Base-by-base conservation (phyloP, 139 green algal species). In the Chlamydomonas applanata region DNA sequence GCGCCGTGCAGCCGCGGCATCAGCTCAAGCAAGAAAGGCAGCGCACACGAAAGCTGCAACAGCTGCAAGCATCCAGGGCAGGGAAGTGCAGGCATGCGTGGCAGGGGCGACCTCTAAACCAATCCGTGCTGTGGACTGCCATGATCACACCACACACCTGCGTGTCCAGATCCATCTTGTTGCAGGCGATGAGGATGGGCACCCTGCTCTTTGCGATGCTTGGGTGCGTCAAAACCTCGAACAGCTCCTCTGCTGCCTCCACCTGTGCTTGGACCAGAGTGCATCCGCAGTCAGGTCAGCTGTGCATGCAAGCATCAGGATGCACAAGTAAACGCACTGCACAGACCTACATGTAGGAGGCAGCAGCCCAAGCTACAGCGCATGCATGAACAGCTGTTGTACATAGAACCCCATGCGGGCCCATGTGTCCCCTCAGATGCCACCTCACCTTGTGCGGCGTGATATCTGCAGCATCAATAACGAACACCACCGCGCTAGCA, bases 101-200 rank as follows among this genome's bases (percentile, higher is more conserved):
- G n/a, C n/a, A n/a, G n/a, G n/a, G n/a, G n/a, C n/a, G n/a, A n/a
- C n/a, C n/a, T n/a, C n/a, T n/a, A n/a, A n/a, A n/a, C n/a, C n/a
- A n/a, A n/a, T n/a, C n/a, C n/a, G n/a, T n/a, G n/a, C n/a, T n/a
- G n/a, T n/a, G n/a, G n/a, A n/a, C n/a, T n/a, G n/a, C n/a, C n/a
- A n/a, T n/a, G n/a, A n/a, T n/a, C n/a, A n/a, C n/a, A n/a, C n/a
- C 65, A 64, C 68, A 5, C 46, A 74, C 46, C 87, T 71, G 67
- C 14, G 79, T 75, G 29, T 96, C 90, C 46, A 89, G 74, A 71
- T 98, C 94, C 40, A 85, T 82, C 79, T 98, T 98, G 87, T 98
- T 98, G 88, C 90, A 97, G 25, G 86, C 92, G 44, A 98, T 56
- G 65, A 98, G 81, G 33, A 98, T n/a, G 0, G 94, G 94, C 57